A percentile compares a stretch with the other conserved stretches of the same genome.
Evolutionary conservation across 768 basidiomycete genomes (phyloP).

Genomic region (Thelephora ganbajun): DNA sequence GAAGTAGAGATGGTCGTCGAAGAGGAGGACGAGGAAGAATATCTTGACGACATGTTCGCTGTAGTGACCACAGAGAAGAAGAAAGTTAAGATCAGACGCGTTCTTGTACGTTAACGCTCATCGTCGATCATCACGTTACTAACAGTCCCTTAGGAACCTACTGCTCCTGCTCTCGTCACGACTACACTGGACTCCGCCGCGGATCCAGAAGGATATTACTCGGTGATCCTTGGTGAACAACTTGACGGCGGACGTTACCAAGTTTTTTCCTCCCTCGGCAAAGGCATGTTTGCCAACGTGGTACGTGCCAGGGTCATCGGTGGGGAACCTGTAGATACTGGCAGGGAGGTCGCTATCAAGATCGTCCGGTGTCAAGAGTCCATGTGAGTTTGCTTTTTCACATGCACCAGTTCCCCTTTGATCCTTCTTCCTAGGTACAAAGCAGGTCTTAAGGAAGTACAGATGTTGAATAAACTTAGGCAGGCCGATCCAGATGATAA

Average conservation of each 20-base stretch:
- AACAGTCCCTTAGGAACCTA: slow-evolving; percentile 24
- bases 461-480: slow-evolving; percentile 75
- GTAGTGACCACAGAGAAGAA: slow-evolving; percentile 34
- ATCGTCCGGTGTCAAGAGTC: slow-evolving; percentile 92
- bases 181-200: slow-evolving; percentile 83
- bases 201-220: slow-evolving; percentile 93
- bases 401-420: not conserved
- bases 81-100: slow-evolving; percentile 40
- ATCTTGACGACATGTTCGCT: slow-evolving; percentile 95
- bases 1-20: slow-evolving; percentile 37
- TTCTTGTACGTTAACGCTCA: slow-evolving; percentile 26
- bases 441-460: slow-evolving; percentile 84
- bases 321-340: slow-evolving; percentile 36
- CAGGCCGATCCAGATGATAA: slow-evolving; percentile 94
- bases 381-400: slow-evolving; percentile 49
- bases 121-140: not conserved
- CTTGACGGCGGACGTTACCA: slow-evolving; percentile 88
- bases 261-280: slow-evolving; percentile 89
- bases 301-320: slow-evolving; percentile 77
- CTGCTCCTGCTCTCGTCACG: slow-evolving; percentile 51
- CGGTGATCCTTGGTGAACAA: slow-evolving; percentile 86
- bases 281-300: slow-evolving; percentile 98
- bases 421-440: slow-evolving; percentile 53
- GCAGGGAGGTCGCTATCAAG: slow-evolving; percentile 91
- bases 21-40: slow-evolving; percentile 61